Evolutionary conservation across 1,284 basidiomycete genomes (phyloP), one percentile per base, ranked within the genome.

Genomic region (Xerocomus nothofagi): DNA sequence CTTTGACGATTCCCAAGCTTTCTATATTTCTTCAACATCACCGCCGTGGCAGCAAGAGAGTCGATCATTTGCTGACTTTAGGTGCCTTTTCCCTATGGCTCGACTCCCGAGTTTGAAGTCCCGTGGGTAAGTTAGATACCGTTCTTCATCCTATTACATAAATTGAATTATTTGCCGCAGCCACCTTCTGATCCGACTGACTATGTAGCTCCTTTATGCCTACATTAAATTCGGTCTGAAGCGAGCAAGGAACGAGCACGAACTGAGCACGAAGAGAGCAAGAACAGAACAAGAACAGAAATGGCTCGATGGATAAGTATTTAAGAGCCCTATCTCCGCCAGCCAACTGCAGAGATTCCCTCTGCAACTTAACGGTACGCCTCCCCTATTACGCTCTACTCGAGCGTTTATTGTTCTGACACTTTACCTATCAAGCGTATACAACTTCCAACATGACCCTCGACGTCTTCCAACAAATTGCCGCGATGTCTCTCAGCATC

Each of bases 391-490:
- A 2, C 3, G 7, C 5, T 29, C 12, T 12, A 1, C 9, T 12
- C 7, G 10, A 6, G 7, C 23, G n/a, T 18, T 18, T 17, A 9
- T n/a, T 11, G 29, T 37, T 9, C 27, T 45, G 21, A 32, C 14
- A 3, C 4, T 12, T 3, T 18, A 12, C 6, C 14, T 17, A 8
- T 6, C 12, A 38, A 8, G 8, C 32, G 3, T 24, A 27, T 31
- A 33, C 15, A 51, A 45, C 12, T 12, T 40, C 37, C n/a, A 24
- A 45, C 34, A 58, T 61, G 56, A 17, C 57, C n/a, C 37, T 51
- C 34, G 47, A 64, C 29, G 40, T 55, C 33, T 64, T 60, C 27
- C 57, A 64, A 42, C 54, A 62, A 36, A 46, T 51, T n/a, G 49
- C 52, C 26, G 15, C 23, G 3, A 21, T 64, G 24, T 55, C 59